Evolutionary conservation across 768 basidiomycete genomes (phyloP).

Genomic region (Melanogaster broomeanus): DNA sequence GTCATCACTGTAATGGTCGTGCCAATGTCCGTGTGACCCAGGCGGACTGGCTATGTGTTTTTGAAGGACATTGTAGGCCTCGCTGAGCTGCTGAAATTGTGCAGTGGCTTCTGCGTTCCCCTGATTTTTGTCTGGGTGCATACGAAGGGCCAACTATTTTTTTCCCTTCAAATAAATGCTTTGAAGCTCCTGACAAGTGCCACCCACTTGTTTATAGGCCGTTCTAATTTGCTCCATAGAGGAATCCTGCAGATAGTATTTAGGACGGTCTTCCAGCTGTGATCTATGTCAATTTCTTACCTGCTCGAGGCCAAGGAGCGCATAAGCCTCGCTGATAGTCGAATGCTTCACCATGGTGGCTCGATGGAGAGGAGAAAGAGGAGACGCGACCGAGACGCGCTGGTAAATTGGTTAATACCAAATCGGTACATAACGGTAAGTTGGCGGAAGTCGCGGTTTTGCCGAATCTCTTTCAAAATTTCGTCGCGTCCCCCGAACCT

Average conservation of each 20-base stretch:
- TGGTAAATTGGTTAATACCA: slow-evolving; percentile 18
- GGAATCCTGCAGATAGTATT: slow-evolving; percentile 44
- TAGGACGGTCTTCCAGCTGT: neutral
- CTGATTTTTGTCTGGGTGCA: slow-evolving; percentile 79
- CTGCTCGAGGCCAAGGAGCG: slow-evolving; percentile 53
- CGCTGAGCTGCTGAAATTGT: slow-evolving; percentile 68
- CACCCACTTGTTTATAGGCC: slow-evolving; percentile 65
- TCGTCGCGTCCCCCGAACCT: neutral
- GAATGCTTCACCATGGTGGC: slow-evolving; percentile 39
- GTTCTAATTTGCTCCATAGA: slow-evolving; percentile 65
- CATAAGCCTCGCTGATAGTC: slow-evolving; percentile 39
- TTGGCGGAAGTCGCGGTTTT: neutral
- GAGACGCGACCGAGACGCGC: slow-evolving; percentile 31
- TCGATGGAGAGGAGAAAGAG: slow-evolving; percentile 10
- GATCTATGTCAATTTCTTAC: slow-evolving; percentile 29
- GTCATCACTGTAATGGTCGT: slow-evolving; percentile 39
- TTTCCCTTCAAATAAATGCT: neutral
- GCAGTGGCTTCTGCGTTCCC: slow-evolving; percentile 64
- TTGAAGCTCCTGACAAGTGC: neutral
- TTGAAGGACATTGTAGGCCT: slow-evolving; percentile 64
- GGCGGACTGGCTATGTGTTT: slow-evolving; percentile 49
- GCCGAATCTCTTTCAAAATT: slow-evolving; percentile 2
- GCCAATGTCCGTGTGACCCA: slow-evolving; percentile 18
- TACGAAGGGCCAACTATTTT: slow-evolving; percentile 57
- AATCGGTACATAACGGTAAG: too few relatives aligned